phyloP scores from a whole-genome alignment of 2,329 filamentous ascomycete species.

The Fusarium nurragi region DNA sequence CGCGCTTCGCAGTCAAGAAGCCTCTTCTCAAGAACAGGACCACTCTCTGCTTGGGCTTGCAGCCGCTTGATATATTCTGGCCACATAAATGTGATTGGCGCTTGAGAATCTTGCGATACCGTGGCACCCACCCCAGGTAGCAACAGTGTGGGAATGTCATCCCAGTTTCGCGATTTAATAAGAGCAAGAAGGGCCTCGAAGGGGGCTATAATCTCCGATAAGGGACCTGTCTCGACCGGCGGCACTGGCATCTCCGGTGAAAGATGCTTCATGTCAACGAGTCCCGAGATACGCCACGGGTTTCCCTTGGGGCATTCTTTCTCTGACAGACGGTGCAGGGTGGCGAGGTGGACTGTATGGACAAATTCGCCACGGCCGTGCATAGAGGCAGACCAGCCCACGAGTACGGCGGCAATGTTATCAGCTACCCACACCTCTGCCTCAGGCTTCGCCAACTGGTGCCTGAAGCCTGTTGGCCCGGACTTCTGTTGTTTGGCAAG shows the following conservation, averaged over 20 bases:
- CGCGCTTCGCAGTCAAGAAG: background rate
- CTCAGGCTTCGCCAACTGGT: background rate
- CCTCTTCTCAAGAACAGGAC: background rate
- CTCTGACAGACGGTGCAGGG: background rate
- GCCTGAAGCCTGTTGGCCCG: background rate
- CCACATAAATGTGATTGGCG: background rate
- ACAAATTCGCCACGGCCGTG: background rate
- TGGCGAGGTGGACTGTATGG: background rate
- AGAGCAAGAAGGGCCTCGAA: background rate
- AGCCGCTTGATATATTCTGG: background rate
- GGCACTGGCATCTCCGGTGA: background rate
- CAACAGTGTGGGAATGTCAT: background rate
- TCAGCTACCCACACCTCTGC: background rate
- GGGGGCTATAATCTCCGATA: background rate
- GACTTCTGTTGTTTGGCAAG: constrained; percentile 1
- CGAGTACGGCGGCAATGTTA: background rate
- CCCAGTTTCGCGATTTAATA: background rate
- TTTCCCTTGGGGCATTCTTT: rapidly evolving
- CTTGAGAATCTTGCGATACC: background rate
- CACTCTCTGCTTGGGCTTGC: background rate
- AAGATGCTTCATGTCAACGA: background rate
- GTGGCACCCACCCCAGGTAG: background rate
- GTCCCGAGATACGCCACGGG: background rate
- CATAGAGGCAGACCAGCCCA: background rate
- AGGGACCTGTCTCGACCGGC: background rate